A percentile compares a stretch with the other conserved stretches of the same genome.
Conservation (phyloP, 2,329 filamentous ascomycete species). For the Trichophyton schoenleinii region DNA sequence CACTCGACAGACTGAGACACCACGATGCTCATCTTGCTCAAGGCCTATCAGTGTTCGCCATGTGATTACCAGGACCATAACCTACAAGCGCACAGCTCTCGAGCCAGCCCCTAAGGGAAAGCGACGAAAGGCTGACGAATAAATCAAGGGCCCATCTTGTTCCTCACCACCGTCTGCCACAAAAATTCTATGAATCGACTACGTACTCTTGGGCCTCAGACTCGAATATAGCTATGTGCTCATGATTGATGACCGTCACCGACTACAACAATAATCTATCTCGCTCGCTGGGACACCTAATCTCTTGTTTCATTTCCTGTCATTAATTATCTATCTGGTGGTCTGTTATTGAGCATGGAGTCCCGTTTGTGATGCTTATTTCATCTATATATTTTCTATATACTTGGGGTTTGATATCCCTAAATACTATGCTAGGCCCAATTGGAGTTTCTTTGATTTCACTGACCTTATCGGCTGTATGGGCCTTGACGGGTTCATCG, state of each 20-base stretch:
- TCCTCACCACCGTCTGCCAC: background rate
- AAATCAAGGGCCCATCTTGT: background rate
- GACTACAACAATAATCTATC: background rate
- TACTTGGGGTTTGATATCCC: background rate
- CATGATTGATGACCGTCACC: background rate
- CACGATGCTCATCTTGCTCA: conserved; percentile 44
- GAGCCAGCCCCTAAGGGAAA: conserved; percentile 87
- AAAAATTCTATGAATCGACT: background rate
- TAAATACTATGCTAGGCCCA: background rate
- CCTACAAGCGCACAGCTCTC: conserved; percentile 64
- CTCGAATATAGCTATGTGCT: background rate
- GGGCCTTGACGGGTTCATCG: background rate
- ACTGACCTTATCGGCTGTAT: background rate
- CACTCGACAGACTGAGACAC: conserved; percentile 48
- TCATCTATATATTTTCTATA: background rate
- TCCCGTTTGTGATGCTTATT: background rate
- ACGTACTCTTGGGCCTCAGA: background rate
- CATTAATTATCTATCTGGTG: background rate
- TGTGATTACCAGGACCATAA: conserved; percentile 76
- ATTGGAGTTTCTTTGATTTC: background rate
- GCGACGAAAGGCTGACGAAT: conserved; percentile 54
- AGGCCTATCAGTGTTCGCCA: conserved; percentile 63
- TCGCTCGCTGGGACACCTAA: background rate
- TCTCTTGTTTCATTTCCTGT: background rate
- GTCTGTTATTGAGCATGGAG: conserved; percentile 1